Evolutionary conservation across 1,139 yeast genomes (phyloP), one percentile per base, ranked within the genome.

Genomic region (Debaryomycetaceae sp.): DNA sequence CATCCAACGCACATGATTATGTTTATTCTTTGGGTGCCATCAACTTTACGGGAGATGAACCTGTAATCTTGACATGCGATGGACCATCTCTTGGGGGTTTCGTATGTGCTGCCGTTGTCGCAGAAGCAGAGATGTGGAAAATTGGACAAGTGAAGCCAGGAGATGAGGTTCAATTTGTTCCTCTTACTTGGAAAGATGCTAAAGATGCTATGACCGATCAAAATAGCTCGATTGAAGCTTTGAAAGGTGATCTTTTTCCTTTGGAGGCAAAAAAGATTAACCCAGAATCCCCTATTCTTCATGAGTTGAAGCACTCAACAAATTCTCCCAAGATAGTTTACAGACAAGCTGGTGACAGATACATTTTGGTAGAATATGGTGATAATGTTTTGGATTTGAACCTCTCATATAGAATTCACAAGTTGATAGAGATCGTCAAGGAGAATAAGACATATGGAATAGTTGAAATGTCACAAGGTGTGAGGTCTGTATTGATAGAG

Each of bases 41-140:
- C 64, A 93, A 93, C 66, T 93, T 93, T 62, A 91, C 98, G 29
- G 99, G 99, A 66, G 98, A 93, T 66, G 98, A 91, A 65, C 98
- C 98, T 4, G 99, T 93, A 34, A 89, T 93, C 54, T 78, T 93
- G 65, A 88, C 98, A 7, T 88, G 97, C 60, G 99, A 93, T 68
- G 98, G 98, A 49, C 98, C 98, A 42, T 87, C 97, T 11, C 79
- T 93, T 51, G 98, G 98, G 58, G 99, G 99, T 0, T 93, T 93
- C 61, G 97, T 93, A 35, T 93, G 98, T 68, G 87, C 89, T 59
- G 97, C 96, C 5, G 97, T 91, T 47, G 96, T 93, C 50, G 87
- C 89, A 24, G 96, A 90, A 62, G 89, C 95, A 33, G 99, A 93
- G 69, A 82, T 93, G 86, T 93, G 98, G 98, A 93, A 93, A 71